Base-by-base conservation (phyloP, 2,329 filamentous ascomycete genomes). In the Phialophora tarda region DNA sequence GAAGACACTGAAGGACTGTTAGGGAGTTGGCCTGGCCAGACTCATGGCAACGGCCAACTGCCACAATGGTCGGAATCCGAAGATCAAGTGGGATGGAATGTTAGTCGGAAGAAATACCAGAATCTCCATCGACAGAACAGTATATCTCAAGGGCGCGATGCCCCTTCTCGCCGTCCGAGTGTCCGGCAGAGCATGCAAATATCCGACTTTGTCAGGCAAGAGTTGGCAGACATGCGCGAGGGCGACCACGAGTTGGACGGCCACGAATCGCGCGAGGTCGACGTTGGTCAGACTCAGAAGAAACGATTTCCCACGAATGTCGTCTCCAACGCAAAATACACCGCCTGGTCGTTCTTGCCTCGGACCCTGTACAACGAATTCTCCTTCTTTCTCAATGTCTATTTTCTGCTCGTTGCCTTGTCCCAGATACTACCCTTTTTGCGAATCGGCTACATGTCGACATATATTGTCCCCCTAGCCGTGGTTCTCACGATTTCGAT, bases 371-470 rank as follows among this genome's bases (percentile, higher is more conserved):
- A 97, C 80, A 98, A 98, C 80, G 95, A 99, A 77, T 99, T 99
- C 77, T 97, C 94, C 66, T 99, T 98, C 82, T 99, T 99, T 81
- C 97, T 99, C 84, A 99, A 99, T 84, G 92, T 98, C 83, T 99
- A 99, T 78, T 99, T 99, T 78, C 83, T 99, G 63, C 88, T 98
- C 28, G 95, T 99, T 58, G 96, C 95, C 6, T 80, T 98, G 58
- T 98, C 94, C 44, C 95, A 99, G 79, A 89, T 92, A 51, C 93
- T 99, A 74, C 93, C 93, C 3, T 86, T 91, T 24, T 81, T 99
- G 62, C 88, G 93, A 62, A 97, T 99, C 71, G 95, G 95, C 63
- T 98, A 97, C 77, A 85, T 99, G 68, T 91, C 91, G 32, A 98
- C 95, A 1, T 99, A 99, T 74, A 88, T 98, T 77, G 93, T 91